Base-by-base conservation (phyloP, 2,329 filamentous ascomycete genomes). In the Aspergillus persii region DNA sequence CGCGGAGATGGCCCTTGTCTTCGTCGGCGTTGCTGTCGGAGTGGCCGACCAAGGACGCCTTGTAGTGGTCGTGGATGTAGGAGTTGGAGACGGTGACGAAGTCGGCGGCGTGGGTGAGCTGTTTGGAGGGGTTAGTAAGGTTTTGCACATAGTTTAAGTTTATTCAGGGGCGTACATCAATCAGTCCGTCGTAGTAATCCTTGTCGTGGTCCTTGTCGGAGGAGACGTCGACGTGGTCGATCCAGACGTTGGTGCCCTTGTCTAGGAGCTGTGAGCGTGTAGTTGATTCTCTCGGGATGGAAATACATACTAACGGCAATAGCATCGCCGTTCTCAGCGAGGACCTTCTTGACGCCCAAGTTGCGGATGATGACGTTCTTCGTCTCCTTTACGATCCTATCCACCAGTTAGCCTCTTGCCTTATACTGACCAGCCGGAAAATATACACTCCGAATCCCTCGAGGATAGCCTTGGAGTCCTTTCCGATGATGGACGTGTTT, bases 101-200 rank as follows among this genome's bases (percentile, higher is more conserved):
- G 76, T 89, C 86, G 8, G 82, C 78, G 50, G 79, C 88, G 74
- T 89, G 87, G 53, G 83, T 88, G 53, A 85, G 52, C 70, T 72
- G 53, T 23, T 23, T 23, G 18, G 18, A 23, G 18, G 18, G 18
- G 18, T 23, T 23, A 23, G 18, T 23, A 23, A 23, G 18, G 18
- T 23, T 23, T 23, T 23, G 18, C 18, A 23, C 18, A 23, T 23
- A 23, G 18, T 23, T 23, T 1, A 23, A 23, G 18, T 23, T 23
- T 23, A 23, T 23, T 23, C 18, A 23, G 11, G 12, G 36, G 5
- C 36, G 36, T 41, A 72, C 76, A 66, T 90, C 88, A 50, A 86
- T 75, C 1, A 90, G 81, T 33, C 88, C 87, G 58, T 90, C 88
- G 69, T 88, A 89, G 77, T 83, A 88, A 77, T 90, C 86, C 77